Evolutionary conservation across 2,329 filamentous ascomycete genomes (phyloP).

Genomic region (Aspergillus eucalypticola): DNA sequence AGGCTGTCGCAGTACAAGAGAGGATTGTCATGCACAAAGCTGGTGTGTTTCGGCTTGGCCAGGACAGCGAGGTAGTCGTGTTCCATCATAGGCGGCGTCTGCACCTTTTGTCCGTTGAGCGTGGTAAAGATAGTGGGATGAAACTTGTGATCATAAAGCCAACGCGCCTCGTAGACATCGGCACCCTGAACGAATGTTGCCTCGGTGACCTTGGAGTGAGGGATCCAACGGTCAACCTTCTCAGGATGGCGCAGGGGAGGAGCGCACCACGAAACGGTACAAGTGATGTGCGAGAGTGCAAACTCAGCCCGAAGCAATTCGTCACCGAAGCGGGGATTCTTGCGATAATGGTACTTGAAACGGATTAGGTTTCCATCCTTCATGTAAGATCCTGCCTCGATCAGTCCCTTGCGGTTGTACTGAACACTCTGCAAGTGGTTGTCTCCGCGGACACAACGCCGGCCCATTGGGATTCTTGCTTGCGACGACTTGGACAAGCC

Average conservation of each 20-base stretch:
- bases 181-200: constrained; percentile 56
- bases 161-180: constrained; percentile 55
- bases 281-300: constrained; percentile 54
- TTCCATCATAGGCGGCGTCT: constrained; percentile 58
- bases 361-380: constrained; percentile 54
- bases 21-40: constrained; percentile 54
- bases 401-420: constrained; percentile 56
- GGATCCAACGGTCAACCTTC: constrained; percentile 57
- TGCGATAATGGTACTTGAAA: constrained; percentile 58
- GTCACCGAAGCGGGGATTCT: constrained; percentile 55
- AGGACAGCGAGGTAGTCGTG: constrained; percentile 48
- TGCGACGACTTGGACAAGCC: constrained; percentile 28
- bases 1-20: constrained; percentile 50
- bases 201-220: constrained; percentile 56
- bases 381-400: constrained; percentile 56
- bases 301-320: constrained; percentile 59
- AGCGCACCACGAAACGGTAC: constrained; percentile 57
- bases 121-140: constrained; percentile 50
- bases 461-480: constrained; percentile 46
- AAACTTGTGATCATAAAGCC: constrained; percentile 52
- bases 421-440: constrained; percentile 50
- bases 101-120: constrained; percentile 52
- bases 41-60: constrained; percentile 44
- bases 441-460: constrained; percentile 50
- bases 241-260: constrained; percentile 53